Evolutionary conservation across 2,329 filamentous ascomycete genomes (phyloP).

Genomic region (Domatiomyces globalis): DNA sequence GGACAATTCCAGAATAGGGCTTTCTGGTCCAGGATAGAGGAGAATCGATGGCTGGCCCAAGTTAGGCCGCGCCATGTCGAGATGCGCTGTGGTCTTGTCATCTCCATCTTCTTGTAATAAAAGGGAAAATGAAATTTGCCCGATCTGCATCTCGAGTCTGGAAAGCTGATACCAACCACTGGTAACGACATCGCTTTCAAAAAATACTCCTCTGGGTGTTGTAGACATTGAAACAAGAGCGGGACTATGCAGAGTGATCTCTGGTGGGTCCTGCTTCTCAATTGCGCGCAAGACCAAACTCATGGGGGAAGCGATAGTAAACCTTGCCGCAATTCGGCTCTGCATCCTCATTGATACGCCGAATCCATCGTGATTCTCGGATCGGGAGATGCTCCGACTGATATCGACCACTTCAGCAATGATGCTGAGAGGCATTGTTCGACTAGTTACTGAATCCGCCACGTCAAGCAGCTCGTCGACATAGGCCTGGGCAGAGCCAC

Average conservation of each 20-base stretch:
- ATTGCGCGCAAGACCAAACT: constrained; percentile 9
- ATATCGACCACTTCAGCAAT: constrained; percentile 62
- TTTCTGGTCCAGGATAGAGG: constrained; percentile 10
- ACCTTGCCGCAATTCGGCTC: not conserved
- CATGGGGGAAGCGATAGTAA: constrained; percentile 1
- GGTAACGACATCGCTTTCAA: constrained; percentile 10
- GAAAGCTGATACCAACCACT: constrained; percentile 14
- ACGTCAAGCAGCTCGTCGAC: constrained; percentile 32
- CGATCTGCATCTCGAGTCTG: constrained; percentile 11
- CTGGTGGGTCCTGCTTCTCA: constrained; percentile 40
- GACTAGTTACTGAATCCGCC: constrained; percentile 42
- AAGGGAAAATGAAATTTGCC: constrained; percentile 12
- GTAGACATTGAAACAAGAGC: constrained; percentile 34
- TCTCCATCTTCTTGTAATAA: constrained; percentile 7
- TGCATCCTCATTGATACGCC: constrained; percentile 44
- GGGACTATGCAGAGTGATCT: constrained; percentile 35
- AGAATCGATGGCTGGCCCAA: constrained; percentile 2
- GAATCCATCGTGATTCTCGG: constrained; percentile 60
- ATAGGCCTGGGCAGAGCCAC: constrained; percentile 23
- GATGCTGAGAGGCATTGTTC: constrained; percentile 53
- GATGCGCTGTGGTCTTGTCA: not conserved
- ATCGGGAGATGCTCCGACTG: constrained; percentile 54
- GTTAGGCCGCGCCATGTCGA: not conserved
- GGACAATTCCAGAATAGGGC: constrained; percentile 37
- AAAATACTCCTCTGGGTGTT: constrained; percentile 35